Evolutionary conservation across 257 asterid species (phyloP).

Genomic region (Nicotiana tabacum): DNA sequence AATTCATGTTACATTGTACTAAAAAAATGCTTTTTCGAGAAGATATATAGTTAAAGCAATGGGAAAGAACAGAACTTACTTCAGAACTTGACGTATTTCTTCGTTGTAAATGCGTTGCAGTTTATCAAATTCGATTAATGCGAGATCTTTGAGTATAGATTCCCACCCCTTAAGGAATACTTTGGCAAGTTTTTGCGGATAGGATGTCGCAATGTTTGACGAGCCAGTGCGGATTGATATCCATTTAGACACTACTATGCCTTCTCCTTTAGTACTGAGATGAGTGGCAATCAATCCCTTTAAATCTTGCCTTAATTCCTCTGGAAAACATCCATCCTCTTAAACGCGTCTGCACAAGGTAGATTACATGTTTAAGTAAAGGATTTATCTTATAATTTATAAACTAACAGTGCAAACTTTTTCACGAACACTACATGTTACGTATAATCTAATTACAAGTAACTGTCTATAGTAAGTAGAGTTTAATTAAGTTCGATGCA

Average conservation of each 20-base stretch:
- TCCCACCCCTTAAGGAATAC: constrained; percentile 15
- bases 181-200: constrained; percentile 33
- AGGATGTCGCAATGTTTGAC: constrained; percentile 29
- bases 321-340: constrained; percentile 25
- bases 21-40: background rate
- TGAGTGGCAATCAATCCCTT: constrained; percentile 37
- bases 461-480: too few relatives aligned
- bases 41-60: background rate
- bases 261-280: constrained; percentile 37
- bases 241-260: constrained; percentile 16
- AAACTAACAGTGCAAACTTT: too few relatives aligned
- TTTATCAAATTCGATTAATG: constrained; percentile 15
- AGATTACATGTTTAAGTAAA: background rate
- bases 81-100: constrained; percentile 31
- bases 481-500: too few relatives aligned
- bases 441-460: too few relatives aligned
- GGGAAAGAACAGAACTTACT: constrained; percentile 19
- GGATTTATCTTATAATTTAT: too few relatives aligned
- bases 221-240: background rate
- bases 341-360: constrained; percentile 27
- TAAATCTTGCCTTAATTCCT: constrained; percentile 9
- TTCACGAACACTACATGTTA: too few relatives aligned
- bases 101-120: constrained; percentile 15
- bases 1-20: too few relatives aligned
- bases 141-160: constrained; percentile 25